Evolutionary conservation across 1,284 basidiomycete species (phyloP), one percentile per base, ranked within the genome.

Genomic region (Pseudozyma flocculosa): DNA sequence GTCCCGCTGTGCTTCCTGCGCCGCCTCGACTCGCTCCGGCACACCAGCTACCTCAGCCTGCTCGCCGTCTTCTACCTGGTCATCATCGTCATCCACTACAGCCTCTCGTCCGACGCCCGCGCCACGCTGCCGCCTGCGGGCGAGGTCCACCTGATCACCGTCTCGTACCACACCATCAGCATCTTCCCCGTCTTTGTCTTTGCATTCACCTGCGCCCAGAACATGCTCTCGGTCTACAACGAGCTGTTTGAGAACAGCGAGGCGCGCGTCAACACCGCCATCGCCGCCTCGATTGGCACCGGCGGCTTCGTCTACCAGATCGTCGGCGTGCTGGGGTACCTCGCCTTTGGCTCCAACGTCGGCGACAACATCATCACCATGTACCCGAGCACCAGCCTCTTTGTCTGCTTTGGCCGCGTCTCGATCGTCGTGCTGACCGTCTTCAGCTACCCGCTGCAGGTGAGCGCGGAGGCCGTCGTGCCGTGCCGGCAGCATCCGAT

Each of bases 121-220:
- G 50, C 58, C 0, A 40, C 52, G 8, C 63, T 76, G 7, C 73
- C 75, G 2, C 56, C 61, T 0, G 52, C 53, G 4, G 73, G 73
- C 2, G 60, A 69, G 2, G 48, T 75, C 15, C 52, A 68, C 21
- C 19, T 65, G 11, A 45, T 71, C 29, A 18, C 29, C 0, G 39
- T 69, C n/a, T 64, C 91, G 9, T 84, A 82, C 51, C 88, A 94
- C 70, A 82, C 96, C 15, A 59, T 78, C 75, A 61, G 85, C 88
- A 21, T 92, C 85, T 24, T 91, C 91, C 81, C 94, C 0, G 90
- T 98, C 10, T 92, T 96, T 79, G 89, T 97, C 2, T 95, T 96
- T 79, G 90, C 90, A 9, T 78, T 75, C 23, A 77, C 72, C 1
- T 75, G 68, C 54, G 79, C 75, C 1, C 70, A 68, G 52, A 72